These are phyloP conservation scores for Emergomyces orientalis DNA, from an alignment of 2,329 filamentous ascomycete species.

Conservation along the genomic window DNA sequence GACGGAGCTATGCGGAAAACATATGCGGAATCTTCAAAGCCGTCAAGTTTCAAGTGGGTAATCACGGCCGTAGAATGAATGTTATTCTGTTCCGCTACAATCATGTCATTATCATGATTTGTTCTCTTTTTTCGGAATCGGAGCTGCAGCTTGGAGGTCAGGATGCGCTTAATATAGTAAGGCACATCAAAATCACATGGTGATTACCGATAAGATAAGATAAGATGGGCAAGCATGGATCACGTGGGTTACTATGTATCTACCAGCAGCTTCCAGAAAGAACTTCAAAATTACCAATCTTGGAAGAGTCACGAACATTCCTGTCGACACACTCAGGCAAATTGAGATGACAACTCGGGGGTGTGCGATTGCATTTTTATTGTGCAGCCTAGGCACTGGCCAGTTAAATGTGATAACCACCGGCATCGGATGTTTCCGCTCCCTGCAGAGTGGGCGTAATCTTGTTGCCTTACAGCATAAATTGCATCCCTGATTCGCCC, in stretches of 20 bases:
- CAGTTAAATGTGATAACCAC: neutral
- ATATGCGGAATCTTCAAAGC: too few relatives aligned
- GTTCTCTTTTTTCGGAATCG: neutral
- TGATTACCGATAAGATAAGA: slow-evolving; percentile 4
- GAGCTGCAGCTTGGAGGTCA: too few relatives aligned
- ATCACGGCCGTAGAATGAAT: neutral
- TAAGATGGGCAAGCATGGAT: neutral
- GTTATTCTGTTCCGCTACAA: neutral
- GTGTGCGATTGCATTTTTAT: neutral
- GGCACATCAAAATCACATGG: neutral
- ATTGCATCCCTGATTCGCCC: neutral
- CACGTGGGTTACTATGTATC: neutral
- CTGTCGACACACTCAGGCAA: neutral
- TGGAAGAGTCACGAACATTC: neutral
- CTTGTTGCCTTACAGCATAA: neutral
- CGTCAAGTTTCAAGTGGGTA: neutral
- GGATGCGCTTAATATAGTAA: too few relatives aligned
- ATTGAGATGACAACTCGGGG: too few relatives aligned
- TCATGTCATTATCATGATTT: neutral
- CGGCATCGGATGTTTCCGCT: neutral
- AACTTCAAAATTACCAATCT: neutral
- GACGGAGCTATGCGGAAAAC: neutral
- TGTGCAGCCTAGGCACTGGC: neutral
- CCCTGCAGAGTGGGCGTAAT: neutral
- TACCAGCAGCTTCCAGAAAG: neutral